These are phyloP conservation scores for Blastobotrys attinorum DNA, from an alignment of 805 yeast species.

Conservation along the genomic window DNA sequence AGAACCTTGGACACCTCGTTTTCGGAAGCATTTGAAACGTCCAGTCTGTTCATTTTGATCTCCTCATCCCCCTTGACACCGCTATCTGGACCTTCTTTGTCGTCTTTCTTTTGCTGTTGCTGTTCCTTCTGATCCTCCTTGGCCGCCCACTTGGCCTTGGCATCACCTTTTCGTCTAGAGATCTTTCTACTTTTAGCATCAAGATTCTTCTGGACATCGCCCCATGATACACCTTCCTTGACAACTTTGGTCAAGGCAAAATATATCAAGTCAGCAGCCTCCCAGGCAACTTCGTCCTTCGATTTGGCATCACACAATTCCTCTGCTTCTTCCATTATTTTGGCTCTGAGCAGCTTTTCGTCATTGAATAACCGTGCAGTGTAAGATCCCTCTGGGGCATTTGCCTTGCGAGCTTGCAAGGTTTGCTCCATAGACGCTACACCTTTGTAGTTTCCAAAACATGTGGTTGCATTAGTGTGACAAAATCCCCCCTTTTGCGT, in stretches of 20 bases:
- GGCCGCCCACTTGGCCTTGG: slow-evolving; percentile 68
- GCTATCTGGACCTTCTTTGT: slow-evolving; percentile 13
- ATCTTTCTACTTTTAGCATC: slow-evolving; percentile 79
- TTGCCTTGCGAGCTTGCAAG: slow-evolving; percentile 48
- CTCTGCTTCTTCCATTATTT: slow-evolving; percentile 93
- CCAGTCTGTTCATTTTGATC: slow-evolving; percentile 46
- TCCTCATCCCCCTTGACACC: slow-evolving; percentile 1
- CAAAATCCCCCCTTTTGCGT: slow-evolving; percentile 84
- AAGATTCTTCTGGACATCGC: slow-evolving; percentile 77
- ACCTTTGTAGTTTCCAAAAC: slow-evolving; percentile 71
- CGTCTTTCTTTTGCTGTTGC: slow-evolving; percentile 6
- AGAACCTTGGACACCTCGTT: slow-evolving; percentile 53
- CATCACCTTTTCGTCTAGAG: slow-evolving; percentile 92
- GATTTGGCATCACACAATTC: slow-evolving; percentile 80
- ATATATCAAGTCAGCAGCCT: slow-evolving; percentile 84
- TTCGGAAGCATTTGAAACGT: slow-evolving; percentile 34
- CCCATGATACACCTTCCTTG: slow-evolving; percentile 67
- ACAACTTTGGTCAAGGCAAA: slow-evolving; percentile 59
- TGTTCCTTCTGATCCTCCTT: slow-evolving; percentile 11
- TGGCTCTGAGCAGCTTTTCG: slow-evolving; percentile 61
- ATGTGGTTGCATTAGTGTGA: slow-evolving; percentile 72
- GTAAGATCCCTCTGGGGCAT: slow-evolving; percentile 91
- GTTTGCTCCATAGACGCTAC: slow-evolving; percentile 60
- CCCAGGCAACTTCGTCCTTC: slow-evolving; percentile 80
- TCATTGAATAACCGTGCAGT: slow-evolving; percentile 83